phyloP scores from a whole-genome alignment of 2,329 filamentous ascomycete genomes.

The Ophiostoma piceae region DNA sequence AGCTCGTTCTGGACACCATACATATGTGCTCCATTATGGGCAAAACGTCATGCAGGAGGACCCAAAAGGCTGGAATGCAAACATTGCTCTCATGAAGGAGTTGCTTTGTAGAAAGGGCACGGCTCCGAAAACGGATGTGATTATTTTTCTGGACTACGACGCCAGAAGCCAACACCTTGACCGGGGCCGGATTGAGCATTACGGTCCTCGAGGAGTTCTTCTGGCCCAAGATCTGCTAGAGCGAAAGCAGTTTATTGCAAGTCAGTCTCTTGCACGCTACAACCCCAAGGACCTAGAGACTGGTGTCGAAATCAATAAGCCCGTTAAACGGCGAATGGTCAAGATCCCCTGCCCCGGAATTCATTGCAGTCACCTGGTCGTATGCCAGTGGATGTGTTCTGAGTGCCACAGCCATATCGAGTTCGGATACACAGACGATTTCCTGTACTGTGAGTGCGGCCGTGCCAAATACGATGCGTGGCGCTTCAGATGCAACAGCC shows the following conservation, averaged over 20 bases:
- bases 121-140: background rate
- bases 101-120: background rate
- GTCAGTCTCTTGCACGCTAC: background rate
- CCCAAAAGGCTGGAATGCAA: background rate
- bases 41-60: background rate
- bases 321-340: background rate
- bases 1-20: background rate
- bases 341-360: background rate
- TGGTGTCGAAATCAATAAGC: background rate
- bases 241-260: background rate
- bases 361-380: conserved; percentile 12
- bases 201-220: background rate
- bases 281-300: background rate
- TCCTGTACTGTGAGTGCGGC: conserved; percentile 39
- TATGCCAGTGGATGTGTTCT: conserved; percentile 28
- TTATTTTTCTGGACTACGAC: background rate
- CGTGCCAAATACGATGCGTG: conserved; percentile 30
- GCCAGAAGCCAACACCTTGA: background rate
- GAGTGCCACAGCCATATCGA: conserved; percentile 30
- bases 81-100: background rate
- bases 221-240: background rate
- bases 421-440: conserved; percentile 32
- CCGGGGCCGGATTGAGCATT: background rate
- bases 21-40: background rate
- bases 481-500: conserved; percentile 34